phyloP scores from a whole-genome alignment of 1,284 basidiomycete species.

The Ustilago nuda region DNA sequence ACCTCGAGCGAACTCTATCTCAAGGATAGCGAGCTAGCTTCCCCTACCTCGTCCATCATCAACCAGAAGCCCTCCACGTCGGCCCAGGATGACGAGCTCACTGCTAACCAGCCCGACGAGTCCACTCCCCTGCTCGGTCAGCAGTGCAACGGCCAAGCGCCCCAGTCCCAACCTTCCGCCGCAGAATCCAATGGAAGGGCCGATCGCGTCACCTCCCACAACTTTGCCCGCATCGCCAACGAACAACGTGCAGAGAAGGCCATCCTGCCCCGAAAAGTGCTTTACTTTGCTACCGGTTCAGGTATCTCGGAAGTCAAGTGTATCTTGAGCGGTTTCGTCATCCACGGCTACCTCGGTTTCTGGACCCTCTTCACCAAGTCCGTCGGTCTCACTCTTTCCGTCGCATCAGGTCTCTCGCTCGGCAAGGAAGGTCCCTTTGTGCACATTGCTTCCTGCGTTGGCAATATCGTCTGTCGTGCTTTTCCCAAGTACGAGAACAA shows the following conservation, averaged over 20 bases:
- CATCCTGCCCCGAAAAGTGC: constrained; percentile 71
- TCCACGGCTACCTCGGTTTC: constrained; percentile 93
- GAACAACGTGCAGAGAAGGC: constrained; percentile 48
- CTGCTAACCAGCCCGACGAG: constrained; percentile 22
- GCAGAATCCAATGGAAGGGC: background rate
- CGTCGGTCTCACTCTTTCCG: constrained; percentile 84
- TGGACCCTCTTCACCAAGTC: constrained; percentile 90
- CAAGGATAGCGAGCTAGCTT: constrained; percentile 20
- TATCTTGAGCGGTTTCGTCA: constrained; percentile 89
- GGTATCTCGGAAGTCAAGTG: constrained; percentile 98
- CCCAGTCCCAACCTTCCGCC: constrained; percentile 5
- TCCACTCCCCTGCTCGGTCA: constrained; percentile 33
- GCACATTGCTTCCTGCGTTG: constrained; percentile 93
- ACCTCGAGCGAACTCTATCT: constrained; percentile 74
- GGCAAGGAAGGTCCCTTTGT: constrained; percentile 94
- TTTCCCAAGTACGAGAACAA: constrained; percentile 80
- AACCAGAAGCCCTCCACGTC: constrained; percentile 14
- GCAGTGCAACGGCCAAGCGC: constrained; percentile 13
- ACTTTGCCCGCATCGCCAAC: constrained; percentile 36
- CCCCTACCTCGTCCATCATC: constrained; percentile 13
- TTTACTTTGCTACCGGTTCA: constrained; percentile 83
- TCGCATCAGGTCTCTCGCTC: constrained; percentile 38
- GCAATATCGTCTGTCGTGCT: constrained; percentile 90
- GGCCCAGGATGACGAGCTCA: background rate
- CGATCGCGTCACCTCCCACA: constrained; percentile 14